These are phyloP conservation scores for Pharnaceum exiguum DNA, from an alignment of 148 eudicot genomes.

Conservation along the genomic window DNA sequence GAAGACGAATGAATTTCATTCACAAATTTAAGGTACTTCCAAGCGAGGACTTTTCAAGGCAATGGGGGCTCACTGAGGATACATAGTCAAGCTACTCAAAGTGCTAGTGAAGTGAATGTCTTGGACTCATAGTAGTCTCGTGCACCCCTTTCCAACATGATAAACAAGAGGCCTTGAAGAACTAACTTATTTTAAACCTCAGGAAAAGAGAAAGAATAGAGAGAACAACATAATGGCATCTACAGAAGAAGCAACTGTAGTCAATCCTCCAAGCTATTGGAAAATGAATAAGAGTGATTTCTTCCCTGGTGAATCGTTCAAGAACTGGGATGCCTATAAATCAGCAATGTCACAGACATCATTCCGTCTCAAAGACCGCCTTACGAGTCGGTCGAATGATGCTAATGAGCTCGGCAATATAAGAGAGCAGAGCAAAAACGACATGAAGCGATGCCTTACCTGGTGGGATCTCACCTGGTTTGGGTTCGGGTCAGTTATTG, in stretches of 20 bases:
- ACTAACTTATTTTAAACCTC: too few species aligned
- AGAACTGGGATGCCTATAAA: slow-evolving; percentile 43
- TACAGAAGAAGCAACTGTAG: neutral
- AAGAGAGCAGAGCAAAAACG: slow-evolving; percentile 44
- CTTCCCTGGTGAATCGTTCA: slow-evolving; percentile 72
- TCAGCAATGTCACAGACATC: slow-evolving; percentile 35
- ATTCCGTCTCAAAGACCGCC: slow-evolving; percentile 49
- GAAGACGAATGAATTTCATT: too few species aligned
- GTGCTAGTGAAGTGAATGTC: too few species aligned
- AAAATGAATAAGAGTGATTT: slow-evolving; percentile 48
- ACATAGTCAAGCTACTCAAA: too few species aligned
- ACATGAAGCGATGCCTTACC: slow-evolving; percentile 57
- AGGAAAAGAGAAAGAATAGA: too few species aligned
- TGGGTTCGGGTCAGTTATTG: slow-evolving; percentile 71
- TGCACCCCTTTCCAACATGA: too few species aligned
- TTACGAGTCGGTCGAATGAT: slow-evolving; percentile 49
- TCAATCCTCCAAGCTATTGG: slow-evolving; percentile 13
- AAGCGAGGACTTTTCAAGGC: too few species aligned
- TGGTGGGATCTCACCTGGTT: slow-evolving; percentile 95
- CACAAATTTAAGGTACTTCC: too few species aligned
- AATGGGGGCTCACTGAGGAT: too few species aligned
- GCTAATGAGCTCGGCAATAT: slow-evolving; percentile 43
- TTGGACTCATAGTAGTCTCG: too few species aligned
- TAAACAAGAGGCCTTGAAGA: too few species aligned
- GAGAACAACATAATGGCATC: neutral